Evolutionary conservation across 202 grass and related monocot genomes (phyloP).

Genomic region (Cymbopogon flexuosus): DNA sequence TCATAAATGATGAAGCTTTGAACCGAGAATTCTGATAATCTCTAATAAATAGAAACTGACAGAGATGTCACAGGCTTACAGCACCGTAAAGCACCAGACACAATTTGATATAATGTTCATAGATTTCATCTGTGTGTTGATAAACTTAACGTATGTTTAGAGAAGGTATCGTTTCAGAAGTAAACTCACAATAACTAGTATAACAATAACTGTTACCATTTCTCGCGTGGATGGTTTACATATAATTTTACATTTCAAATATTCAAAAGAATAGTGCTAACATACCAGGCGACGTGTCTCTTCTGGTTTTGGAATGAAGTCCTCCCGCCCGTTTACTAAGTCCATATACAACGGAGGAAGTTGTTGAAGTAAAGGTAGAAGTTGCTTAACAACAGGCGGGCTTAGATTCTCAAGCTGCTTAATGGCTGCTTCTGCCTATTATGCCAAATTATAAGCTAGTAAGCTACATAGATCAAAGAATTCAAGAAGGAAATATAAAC

Average conservation of each 20-base stretch:
- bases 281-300: conserved; percentile 80
- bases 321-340: conserved; percentile 83
- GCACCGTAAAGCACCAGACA: neutral
- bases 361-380: conserved; percentile 89
- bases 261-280: conserved; percentile 20
- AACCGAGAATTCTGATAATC: neutral
- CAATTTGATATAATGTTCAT: neutral
- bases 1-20: neutral
- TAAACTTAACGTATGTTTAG: neutral
- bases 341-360: conserved; percentile 93
- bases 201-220: neutral
- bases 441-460: conserved; percentile 26
- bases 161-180: neutral
- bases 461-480: conserved; percentile 19
- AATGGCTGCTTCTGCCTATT: conserved; percentile 89
- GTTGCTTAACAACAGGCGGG: conserved; percentile 85
- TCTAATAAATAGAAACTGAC: neutral
- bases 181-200: neutral
- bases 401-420: conserved; percentile 84
- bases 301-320: conserved; percentile 91
- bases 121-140: neutral
- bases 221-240: neutral
- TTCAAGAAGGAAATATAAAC: neutral
- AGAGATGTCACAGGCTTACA: neutral
- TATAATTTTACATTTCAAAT: conserved; percentile 16